Evolutionary conservation across 208 protist genomes (phyloP).

Genomic region (Acanthamoeba lenticulata): DNA sequence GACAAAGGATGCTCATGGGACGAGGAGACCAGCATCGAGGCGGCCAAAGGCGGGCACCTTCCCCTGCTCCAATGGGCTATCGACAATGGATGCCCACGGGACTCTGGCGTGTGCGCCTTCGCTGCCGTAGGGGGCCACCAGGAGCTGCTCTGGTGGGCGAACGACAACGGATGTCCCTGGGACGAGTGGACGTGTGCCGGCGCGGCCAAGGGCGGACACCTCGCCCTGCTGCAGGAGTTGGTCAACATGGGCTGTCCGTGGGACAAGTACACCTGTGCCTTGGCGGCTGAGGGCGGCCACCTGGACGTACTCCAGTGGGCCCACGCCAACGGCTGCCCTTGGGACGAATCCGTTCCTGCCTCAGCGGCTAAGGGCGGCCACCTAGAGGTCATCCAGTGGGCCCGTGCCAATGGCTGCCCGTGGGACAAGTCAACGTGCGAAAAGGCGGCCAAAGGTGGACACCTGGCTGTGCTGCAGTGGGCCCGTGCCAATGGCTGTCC

Average conservation of each 20-base stretch:
- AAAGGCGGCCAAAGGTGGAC: background rate
- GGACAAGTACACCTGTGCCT: background rate
- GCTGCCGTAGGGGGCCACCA: no score
- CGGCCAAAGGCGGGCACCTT: no score
- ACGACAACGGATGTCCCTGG: background rate
- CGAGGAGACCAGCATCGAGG: no score
- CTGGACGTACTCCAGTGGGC: background rate
- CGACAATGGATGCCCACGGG: no score
- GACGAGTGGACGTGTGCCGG: background rate
- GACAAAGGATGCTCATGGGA: no score
- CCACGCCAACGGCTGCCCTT: background rate
- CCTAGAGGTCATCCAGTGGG: background rate
- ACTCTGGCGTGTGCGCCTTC: no score
- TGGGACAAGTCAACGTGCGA: background rate
- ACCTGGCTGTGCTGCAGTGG: background rate
- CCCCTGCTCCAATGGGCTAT: no score
- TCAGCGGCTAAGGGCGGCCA: background rate
- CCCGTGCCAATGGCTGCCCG: background rate
- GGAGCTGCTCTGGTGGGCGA: no score
- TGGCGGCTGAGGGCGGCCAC: background rate
- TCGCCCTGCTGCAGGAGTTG: background rate
- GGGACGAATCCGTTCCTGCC: background rate
- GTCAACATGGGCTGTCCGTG: background rate
- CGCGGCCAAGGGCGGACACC: conserved; percentile 4
- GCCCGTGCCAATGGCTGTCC: background rate